Base-by-base conservation (phyloP, 2,329 filamentous ascomycete genomes). In the Penicillium janthinellum region DNA sequence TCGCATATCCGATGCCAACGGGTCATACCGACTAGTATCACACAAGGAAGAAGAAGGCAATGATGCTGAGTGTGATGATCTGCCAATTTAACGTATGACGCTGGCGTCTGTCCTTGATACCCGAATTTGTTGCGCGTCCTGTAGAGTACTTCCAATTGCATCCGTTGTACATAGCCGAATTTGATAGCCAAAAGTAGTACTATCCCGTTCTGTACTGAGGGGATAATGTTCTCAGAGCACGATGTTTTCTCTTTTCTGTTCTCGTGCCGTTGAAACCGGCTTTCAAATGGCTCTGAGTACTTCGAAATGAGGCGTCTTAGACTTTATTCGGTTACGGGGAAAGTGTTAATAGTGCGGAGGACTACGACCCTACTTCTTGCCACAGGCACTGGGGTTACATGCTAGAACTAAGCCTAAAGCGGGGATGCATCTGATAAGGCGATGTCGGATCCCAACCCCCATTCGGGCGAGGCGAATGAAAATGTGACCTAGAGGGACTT, bases 11-110 rank as follows among this genome's bases (percentile, higher is more conserved):
- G 3, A 34, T 15, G 52, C 45, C 4, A 42, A 47, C 49, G 48
- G 42, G 8, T 17, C 47, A 2, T 68, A 68, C 45, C 60, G 58
- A 31, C 41, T 58, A 17, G 54, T 68, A 2, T 47, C 48, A 4
- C 57, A 58, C 5, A 62, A 64, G 37, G 64, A 68, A 15, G 57
- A 61, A 6, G 56, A 57, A 5, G 61, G 61, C 5, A 47, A 51
- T 56, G 56, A 61, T 28, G 35, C n/a, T 4, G 53, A 51, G n/a
- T 17, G 37, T 52, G 42, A 42, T n/a, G 52, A 42, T 54, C 42
- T 65, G 10, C 57, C 60, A 20, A 50, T 61, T 48, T 67, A 64
- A 45, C 22, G 10, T 48, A 11, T 38, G 54, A 52, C 20, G 62
- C 58, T 5, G 59, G 57, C 57, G 44, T 64, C 54, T 56, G 44